phyloP scores from a whole-genome alignment of 2,329 filamentous ascomycete genomes.

The Trichoderma sp. region DNA sequence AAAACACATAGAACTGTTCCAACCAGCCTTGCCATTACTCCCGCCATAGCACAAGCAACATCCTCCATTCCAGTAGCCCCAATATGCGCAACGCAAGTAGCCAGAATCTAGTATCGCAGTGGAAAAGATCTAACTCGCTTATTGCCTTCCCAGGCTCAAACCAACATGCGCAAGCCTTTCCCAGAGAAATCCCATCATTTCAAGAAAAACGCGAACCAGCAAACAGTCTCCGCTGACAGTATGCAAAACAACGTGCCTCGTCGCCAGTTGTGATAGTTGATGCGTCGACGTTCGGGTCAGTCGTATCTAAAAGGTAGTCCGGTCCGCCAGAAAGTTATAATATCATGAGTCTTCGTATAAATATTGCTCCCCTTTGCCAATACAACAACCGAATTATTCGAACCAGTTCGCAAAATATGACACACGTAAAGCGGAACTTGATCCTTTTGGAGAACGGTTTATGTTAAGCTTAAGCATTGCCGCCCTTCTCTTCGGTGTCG shows the following conservation, averaged over 20 bases:
- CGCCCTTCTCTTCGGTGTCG: conserved; percentile 91
- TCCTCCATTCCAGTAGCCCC: conserved; percentile 20
- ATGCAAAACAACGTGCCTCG: conserved; percentile 21
- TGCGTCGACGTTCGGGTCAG: conserved; percentile 24
- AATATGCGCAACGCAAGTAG: conserved; percentile 31
- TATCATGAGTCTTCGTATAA: conserved; percentile 35
- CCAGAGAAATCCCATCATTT: conserved; percentile 25
- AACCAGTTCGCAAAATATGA: conserved; percentile 31
- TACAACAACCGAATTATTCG: conserved; percentile 27
- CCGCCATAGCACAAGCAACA: conserved; percentile 10
- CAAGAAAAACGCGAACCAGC: conserved; percentile 1
- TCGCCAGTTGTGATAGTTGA: conserved; percentile 18
- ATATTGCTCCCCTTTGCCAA: conserved; percentile 27
- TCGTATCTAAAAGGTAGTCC: conserved; percentile 19
- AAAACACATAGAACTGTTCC: conserved; percentile 21
- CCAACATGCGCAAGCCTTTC: conserved; percentile 26
- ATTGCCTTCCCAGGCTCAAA: background rate
- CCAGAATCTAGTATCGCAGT: conserved; percentile 37
- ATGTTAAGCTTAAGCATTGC: conserved; percentile 60
- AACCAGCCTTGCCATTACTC: conserved; percentile 19
- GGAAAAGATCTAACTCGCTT: conserved; percentile 29
- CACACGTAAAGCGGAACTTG: conserved; percentile 28
- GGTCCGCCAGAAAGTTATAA: conserved; percentile 26
- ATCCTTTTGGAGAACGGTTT: background rate
- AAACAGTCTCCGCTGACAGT: conserved; percentile 21